Evolutionary conservation across 2,329 filamentous ascomycete genomes (phyloP), one percentile per base, ranked within the genome.

Genomic region (Fusarium incarnatum): DNA sequence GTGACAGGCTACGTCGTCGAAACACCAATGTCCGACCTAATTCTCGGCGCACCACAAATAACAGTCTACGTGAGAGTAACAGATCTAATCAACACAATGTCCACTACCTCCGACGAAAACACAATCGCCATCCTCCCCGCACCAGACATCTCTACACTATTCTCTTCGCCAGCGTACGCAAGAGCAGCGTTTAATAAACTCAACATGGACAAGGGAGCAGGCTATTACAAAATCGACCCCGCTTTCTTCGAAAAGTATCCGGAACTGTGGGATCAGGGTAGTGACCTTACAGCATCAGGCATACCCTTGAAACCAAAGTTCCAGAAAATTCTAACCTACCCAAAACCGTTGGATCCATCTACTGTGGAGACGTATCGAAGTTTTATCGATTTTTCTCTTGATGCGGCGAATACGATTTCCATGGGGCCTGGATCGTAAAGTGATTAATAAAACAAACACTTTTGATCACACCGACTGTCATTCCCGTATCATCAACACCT

Each of bases 141-240:
- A 0, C 75, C 75, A 1, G 70, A 77, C 8, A 67, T 72, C 1
- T 53, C 61, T 0, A 69, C 68, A 0, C 42, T 79, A 0, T 78
- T 78, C 41, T 66, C 69, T 0, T 75, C 71, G 0, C 73, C 74
- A 0, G 48, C 61, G 0, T 74, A 76, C 34, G 77, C 77, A 1
- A 67, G 73, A 3, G 72, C 73, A 0, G 77, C 75, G 0, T 78
- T 78, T 32, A 67, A 65, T 3, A 67, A 68, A 13, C 50, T 78
- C 3, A 77, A 78, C n/a, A 78, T 78, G 77, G 74, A 78, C 44
- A 70, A 70, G 7, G 77, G 77, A 15, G 77, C 76, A 2, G 72
- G 71, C 7, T 76, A 76, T 20, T 79, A 78, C 67, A 79, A 79
- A 47, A 78, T 78, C 13, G 77, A 78, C 53, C 77, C 77, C 10